These are phyloP conservation scores for Pterocarpus santalinus DNA, from an alignment of 306 rosid species.

Conservation along the genomic window DNA sequence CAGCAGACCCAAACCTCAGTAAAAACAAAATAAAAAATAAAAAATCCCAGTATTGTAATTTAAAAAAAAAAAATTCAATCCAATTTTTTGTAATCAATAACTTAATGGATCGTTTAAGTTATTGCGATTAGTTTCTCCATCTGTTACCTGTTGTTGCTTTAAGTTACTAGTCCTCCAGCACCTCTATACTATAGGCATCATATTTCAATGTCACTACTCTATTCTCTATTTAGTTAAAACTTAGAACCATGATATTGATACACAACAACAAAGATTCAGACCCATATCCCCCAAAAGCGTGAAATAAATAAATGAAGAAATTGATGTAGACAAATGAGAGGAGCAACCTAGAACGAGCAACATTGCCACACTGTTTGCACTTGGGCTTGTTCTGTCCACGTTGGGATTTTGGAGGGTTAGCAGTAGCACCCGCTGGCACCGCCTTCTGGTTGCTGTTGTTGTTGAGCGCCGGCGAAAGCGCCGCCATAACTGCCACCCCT, in stretches of 20 bases:
- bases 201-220: neutral
- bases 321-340: slow-evolving; percentile 1
- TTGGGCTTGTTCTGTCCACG: slow-evolving; percentile 49
- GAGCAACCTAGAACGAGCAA: slow-evolving; percentile 79
- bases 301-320: slow-evolving; percentile 8
- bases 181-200: neutral
- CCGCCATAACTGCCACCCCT: slow-evolving; percentile 27
- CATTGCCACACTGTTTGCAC: slow-evolving; percentile 77
- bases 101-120: neutral
- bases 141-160: neutral
- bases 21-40: neutral
- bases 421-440: neutral
- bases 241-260: neutral
- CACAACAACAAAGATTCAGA: neutral
- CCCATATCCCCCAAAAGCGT: too few relatives aligned
- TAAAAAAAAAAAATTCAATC: neutral
- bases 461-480: slow-evolving; percentile 20
- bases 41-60: neutral
- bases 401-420: slow-evolving; percentile 43
- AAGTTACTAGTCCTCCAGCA: neutral
- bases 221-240: neutral
- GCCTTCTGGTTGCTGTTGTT: slow-evolving; percentile 22
- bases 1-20: neutral
- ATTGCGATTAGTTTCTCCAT: neutral
- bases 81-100: neutral